Conservation (phyloP, 495 filamentous ascomycete genomes). For the Pseudevernia furfuracea region DNA sequence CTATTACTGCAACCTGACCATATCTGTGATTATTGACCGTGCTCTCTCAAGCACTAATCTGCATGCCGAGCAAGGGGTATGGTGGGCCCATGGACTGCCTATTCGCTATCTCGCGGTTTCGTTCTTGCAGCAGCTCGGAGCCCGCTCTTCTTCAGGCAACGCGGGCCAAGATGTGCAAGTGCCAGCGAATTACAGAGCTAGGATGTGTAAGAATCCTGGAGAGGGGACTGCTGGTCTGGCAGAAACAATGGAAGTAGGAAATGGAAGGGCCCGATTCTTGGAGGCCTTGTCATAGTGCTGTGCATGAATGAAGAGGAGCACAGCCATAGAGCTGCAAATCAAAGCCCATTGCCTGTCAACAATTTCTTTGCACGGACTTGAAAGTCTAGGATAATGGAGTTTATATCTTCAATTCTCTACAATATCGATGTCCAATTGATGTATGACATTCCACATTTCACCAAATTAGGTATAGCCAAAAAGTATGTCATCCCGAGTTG, state of each 20-base stretch:
- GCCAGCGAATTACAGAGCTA: no score
- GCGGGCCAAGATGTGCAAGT: no score
- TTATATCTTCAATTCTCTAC: no score
- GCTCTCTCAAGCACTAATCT: background rate
- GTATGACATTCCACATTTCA: background rate
- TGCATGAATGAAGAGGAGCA: background rate
- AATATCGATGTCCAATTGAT: no score
- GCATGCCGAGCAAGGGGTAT: background rate
- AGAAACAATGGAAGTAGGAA: background rate
- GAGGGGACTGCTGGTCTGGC: background rate
- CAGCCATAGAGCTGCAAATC: background rate
- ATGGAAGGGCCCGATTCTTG: background rate
- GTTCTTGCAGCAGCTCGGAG: no score
- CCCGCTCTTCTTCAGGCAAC: no score
- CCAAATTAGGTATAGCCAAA: background rate
- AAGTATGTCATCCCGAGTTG: background rate
- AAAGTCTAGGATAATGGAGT: background rate
- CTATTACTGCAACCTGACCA: background rate
- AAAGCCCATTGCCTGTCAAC: background rate
- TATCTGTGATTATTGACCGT: background rate
- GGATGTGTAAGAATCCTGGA: no score
- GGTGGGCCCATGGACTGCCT: no score
- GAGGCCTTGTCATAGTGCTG: no score
- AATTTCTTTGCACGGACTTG: background rate
- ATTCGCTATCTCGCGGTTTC: no score